Conservation (phyloP, 163 green algal species). For the Prototheca cutis region DNA sequence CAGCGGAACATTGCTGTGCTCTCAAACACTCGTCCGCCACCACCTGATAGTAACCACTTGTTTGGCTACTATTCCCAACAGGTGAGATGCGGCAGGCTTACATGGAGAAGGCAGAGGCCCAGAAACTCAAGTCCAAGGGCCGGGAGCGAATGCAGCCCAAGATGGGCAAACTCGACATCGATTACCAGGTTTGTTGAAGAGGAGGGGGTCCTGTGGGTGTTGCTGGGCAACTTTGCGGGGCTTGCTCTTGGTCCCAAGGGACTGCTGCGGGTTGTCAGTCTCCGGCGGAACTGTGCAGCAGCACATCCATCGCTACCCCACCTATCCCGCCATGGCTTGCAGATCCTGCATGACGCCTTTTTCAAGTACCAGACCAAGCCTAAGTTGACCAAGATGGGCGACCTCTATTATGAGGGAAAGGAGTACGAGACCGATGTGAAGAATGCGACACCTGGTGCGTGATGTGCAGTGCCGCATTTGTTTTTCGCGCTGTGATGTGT, state of each 20-base stretch:
- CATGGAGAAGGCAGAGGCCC: conserved; percentile 25
- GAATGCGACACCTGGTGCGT: conserved; percentile 14
- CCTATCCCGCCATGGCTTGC: no score
- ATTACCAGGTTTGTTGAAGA: conserved; percentile 73
- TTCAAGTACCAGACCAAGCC: conserved; percentile 97
- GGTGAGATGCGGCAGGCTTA: conserved; percentile 78
- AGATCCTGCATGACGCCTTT: conserved; percentile 95
- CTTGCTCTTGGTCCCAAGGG: no score
- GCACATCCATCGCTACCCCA: no score
- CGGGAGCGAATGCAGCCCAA: conserved; percentile 84
- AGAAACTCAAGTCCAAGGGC: conserved; percentile 93
- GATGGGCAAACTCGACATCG: conserved; percentile 95
- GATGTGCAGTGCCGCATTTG: not conserved
- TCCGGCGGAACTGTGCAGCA: no score
- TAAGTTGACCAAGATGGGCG: conserved; percentile 67
- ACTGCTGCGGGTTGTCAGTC: no score
- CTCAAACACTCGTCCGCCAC: no score
- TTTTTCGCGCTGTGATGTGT: not conserved
- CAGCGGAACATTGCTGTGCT: no score
- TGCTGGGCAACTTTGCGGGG: no score
- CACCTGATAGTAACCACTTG: no score
- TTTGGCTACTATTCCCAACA: no score
- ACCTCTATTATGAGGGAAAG: conserved; percentile 99
- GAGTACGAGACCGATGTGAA: conserved; percentile 76
- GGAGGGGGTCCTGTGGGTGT: no score